Evolutionary conservation across 2,329 filamentous ascomycete species (phyloP).

Genomic region (Tolypocladium nubicola): DNA sequence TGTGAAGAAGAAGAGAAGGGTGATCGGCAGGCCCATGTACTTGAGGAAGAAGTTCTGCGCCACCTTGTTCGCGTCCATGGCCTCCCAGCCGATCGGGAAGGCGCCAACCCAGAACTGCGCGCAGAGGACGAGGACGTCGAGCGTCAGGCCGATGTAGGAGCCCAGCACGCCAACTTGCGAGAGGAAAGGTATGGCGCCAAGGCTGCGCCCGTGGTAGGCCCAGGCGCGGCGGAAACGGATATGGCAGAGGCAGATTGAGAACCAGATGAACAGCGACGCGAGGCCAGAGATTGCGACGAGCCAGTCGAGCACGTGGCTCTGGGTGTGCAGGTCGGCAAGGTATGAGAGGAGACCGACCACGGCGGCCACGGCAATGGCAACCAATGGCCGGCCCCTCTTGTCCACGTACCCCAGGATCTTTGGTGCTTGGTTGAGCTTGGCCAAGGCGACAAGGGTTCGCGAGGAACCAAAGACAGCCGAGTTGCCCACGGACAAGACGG

Average conservation of each 20-base stretch:
- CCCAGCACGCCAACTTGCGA: constrained; percentile 71
- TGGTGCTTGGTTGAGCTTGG: constrained; percentile 78
- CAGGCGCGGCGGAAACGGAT: constrained; percentile 86
- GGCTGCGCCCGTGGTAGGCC: constrained; percentile 53
- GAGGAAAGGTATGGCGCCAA: constrained; percentile 69
- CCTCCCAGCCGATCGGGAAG: constrained; percentile 54
- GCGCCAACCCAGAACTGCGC: constrained; percentile 85
- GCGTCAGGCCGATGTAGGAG: constrained; percentile 66
- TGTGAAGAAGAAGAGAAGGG: constrained; percentile 55
- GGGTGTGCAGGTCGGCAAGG: constrained; percentile 54
- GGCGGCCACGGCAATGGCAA: constrained; percentile 59
- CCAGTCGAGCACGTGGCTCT: constrained; percentile 64
- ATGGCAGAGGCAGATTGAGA: constrained; percentile 75
- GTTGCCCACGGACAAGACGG: constrained; percentile 85
- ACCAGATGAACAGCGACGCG: constrained; percentile 70
- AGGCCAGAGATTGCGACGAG: constrained; percentile 65
- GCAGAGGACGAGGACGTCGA: constrained; percentile 66
- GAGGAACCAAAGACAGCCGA: constrained; percentile 87
- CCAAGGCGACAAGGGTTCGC: constrained; percentile 78
- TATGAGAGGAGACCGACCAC: constrained; percentile 62
- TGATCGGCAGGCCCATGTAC: constrained; percentile 60
- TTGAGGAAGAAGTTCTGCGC: constrained; percentile 62
- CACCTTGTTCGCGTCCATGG: constrained; percentile 31
- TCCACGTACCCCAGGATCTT: constrained; percentile 71
- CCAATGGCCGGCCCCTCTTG: constrained; percentile 67